A percentile compares a stretch with the other conserved stretches of the same genome.
Conservation (phyloP, 768 basidiomycete species). For the Amanita brunnescens region DNA sequence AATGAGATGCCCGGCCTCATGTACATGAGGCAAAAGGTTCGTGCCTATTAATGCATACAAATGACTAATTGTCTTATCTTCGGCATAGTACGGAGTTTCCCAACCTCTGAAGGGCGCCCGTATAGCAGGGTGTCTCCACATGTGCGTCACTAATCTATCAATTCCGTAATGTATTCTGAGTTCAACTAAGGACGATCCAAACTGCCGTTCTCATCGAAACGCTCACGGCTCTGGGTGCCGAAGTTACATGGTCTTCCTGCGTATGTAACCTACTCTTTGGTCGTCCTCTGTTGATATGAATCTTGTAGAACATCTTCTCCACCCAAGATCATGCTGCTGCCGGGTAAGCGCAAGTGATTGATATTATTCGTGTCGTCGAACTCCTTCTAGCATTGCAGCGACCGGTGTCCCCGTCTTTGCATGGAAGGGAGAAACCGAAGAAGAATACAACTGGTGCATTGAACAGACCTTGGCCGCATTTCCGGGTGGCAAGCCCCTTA, state of each 20-base stretch:
- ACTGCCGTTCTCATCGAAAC: constrained; percentile 99
- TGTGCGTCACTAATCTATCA: constrained; percentile 41
- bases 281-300: neutral
- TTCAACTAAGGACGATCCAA: constrained; percentile 78
- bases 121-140: constrained; percentile 96
- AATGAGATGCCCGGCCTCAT: constrained; percentile 96
- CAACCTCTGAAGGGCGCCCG: constrained; percentile 92
- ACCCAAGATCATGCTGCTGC: constrained; percentile 99
- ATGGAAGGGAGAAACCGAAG: constrained; percentile 99
- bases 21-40: constrained; percentile 82
- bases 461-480: constrained; percentile 93
- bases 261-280: constrained; percentile 34
- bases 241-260: constrained; percentile 98
- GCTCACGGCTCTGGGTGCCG: constrained; percentile 87
- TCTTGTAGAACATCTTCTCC: constrained; percentile 89
- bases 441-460: constrained; percentile 97
- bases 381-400: constrained; percentile 69
- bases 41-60: neutral
- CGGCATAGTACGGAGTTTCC: constrained; percentile 56
- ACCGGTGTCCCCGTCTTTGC: constrained; percentile 98
- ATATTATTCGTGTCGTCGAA: neutral
- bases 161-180: constrained; percentile 7
- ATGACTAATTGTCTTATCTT: neutral
- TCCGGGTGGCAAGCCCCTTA: constrained; percentile 71
- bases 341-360: constrained; percentile 47